phyloP scores from a whole-genome alignment of 106 monocot genomes.

The Ottelia alismoides region DNA sequence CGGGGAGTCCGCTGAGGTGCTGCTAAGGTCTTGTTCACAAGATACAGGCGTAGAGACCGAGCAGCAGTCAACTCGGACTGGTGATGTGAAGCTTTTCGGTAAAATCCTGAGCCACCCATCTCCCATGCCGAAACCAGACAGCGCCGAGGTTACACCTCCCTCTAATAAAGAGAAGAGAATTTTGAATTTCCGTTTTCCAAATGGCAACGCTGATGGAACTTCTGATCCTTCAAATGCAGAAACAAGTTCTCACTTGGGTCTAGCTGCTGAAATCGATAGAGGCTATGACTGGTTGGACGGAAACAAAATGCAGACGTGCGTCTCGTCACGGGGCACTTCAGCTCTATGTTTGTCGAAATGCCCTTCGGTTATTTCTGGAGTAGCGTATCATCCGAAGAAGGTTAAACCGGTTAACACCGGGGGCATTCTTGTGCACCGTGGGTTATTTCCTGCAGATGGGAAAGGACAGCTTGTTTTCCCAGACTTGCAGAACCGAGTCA shows the following conservation, averaged over 20 bases:
- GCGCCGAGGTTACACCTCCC: constrained; percentile 7
- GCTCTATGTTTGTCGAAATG: constrained; percentile 32
- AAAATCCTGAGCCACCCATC: constrained; percentile 54
- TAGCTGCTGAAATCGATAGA: constrained; percentile 22
- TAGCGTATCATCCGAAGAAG: constrained; percentile 23
- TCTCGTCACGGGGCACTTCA: constrained; percentile 40
- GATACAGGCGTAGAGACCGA: constrained; percentile 11
- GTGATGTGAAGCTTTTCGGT: constrained; percentile 88
- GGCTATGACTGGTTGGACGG: constrained; percentile 54
- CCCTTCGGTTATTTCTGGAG: constrained; percentile 18
- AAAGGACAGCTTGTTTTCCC: constrained; percentile 10
- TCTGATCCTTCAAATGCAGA: constrained; percentile 2
- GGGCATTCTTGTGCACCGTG: no score
- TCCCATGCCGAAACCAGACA: constrained; percentile 12
- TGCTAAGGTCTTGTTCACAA: constrained; percentile 8
- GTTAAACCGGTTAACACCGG: no score
- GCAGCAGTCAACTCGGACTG: constrained; percentile 20
- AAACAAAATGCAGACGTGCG: constrained; percentile 33
- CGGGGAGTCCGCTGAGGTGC: constrained; percentile 12
- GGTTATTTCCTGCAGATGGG: constrained; percentile 10
- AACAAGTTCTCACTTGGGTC: constrained; percentile 9
- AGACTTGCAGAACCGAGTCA: constrained; percentile 22
- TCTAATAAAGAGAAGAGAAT: no score
- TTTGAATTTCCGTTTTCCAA: no score
- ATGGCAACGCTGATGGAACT: no score